Base-by-base conservation (phyloP, 202 grass and related monocot species). In the Panicum virgatum region DNA sequence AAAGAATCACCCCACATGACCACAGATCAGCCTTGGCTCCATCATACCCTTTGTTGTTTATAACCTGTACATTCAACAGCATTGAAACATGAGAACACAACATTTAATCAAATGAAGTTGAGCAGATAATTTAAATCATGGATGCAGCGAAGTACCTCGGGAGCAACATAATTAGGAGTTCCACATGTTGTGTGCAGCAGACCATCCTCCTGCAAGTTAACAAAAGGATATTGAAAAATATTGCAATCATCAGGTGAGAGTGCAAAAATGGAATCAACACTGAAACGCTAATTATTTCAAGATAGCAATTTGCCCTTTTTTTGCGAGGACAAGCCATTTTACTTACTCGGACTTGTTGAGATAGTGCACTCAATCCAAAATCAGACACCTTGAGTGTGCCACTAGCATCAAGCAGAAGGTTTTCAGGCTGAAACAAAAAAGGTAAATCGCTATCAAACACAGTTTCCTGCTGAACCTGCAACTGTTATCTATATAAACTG, bases 111-210 rank as follows among this genome's bases (percentile, higher is more conserved):
- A 64, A 15, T 50, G 45, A 59, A 73, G 8, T 74, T 25, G 75
- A 82, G 6, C 65, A 63, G 0, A 57, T 65, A 81, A 84, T 60
- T 82, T 81, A 76, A 69, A n/a, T 45, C 5, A 60, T 81, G 68
- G 52, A 16, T 66, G 34, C 6, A 56, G 69, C 6, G 4, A 80
- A 42, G n/a, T 20, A 99, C 96, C 93, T 99, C 96, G 27, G 93
- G 96, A 40, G 96, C 96, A 80, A 99, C 96, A 86, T 99, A 99
- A 86, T 99, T 99, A 66, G 96, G 96, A 83, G 96, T 99, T 78
- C 96, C 96, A 48, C 96, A 99, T 34, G 96, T 90, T 39, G 93
- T 99, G 62, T 96, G 93, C 54, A 99, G 83, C 67, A 96, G 76
- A 14, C 96, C 96, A 84, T 99, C 96, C 87, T 96, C 91, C 96